A percentile compares a stretch with the other conserved stretches of the same genome.
These are phyloP conservation scores for Gracilaria domingensis DNA, from an alignment of 23 red algal genomes.

Conservation along the genomic window DNA sequence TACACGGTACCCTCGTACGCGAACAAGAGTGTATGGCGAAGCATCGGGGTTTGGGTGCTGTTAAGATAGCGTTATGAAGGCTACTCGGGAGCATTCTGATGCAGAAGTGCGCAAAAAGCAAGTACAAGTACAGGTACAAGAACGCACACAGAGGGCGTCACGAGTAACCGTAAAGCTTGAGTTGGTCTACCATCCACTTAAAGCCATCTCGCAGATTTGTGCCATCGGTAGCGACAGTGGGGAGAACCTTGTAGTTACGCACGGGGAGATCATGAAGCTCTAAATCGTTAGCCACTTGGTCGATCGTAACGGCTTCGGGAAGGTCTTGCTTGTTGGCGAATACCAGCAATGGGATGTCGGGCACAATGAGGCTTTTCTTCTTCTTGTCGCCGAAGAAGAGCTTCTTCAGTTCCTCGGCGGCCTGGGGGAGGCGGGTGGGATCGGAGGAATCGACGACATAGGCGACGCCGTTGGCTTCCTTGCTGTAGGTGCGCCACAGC, in stretches of 20 bases:
- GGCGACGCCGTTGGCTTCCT: constrained; percentile 92
- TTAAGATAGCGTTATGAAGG: constrained; percentile 8
- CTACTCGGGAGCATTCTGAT: background rate
- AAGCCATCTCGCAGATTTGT: constrained; percentile 64
- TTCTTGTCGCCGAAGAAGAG: constrained; percentile 91
- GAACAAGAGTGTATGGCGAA: background rate
- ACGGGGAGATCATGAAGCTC: constrained; percentile 75
- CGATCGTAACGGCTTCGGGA: constrained; percentile 43
- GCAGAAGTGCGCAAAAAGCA: background rate
- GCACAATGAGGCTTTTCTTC: constrained; percentile 73
- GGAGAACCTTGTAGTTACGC: constrained; percentile 76
- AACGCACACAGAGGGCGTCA: background rate
- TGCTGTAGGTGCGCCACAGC: constrained; percentile 94
- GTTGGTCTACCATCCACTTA: constrained; percentile 82
- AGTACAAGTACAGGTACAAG: background rate
- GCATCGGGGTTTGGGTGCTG: constrained; percentile 14
- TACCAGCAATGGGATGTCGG: constrained; percentile 83
- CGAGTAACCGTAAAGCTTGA: constrained; percentile 74
- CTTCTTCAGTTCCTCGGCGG: constrained; percentile 85
- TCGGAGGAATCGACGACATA: constrained; percentile 93
- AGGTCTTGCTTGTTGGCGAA: constrained; percentile 95
- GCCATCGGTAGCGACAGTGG: constrained; percentile 58
- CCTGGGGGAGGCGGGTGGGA: constrained; percentile 71
- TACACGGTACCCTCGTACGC: background rate
- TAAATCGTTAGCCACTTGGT: constrained; percentile 66